Evolutionary conservation across 2,329 filamentous ascomycete species (phyloP).

Genomic region (Diaporthe capsici): DNA sequence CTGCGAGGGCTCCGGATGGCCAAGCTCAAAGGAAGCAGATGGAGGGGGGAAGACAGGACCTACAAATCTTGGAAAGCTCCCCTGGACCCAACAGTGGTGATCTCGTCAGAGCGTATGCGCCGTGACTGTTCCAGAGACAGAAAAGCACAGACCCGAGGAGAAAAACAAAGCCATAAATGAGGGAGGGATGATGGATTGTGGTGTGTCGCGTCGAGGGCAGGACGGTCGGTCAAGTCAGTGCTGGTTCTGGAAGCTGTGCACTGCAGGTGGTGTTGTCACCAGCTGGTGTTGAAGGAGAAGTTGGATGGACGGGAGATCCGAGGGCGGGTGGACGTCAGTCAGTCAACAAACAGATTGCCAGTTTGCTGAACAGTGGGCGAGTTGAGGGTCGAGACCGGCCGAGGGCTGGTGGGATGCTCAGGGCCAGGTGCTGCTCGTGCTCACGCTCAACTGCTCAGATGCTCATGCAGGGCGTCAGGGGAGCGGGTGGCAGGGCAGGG

Average conservation of each 20-base stretch:
- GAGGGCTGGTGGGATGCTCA: conserved; percentile 12
- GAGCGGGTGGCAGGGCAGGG: background rate
- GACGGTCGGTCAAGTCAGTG: background rate
- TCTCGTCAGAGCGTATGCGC: conserved; percentile 27
- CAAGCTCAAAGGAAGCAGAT: background rate
- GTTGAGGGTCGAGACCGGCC: conserved; percentile 22
- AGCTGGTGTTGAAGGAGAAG: conserved; percentile 21
- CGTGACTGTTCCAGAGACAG: conserved; percentile 19
- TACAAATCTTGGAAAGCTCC: conserved; percentile 33
- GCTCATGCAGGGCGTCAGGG: conserved; percentile 29
- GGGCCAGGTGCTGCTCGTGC: background rate
- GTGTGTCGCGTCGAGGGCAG: background rate
- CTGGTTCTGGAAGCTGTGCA: background rate
- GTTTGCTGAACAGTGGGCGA: conserved; percentile 17
- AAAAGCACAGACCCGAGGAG: conserved; percentile 26
- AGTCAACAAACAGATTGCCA: conserved; percentile 29
- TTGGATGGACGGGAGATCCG: background rate
- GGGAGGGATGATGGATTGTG: background rate
- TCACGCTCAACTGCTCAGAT: background rate
- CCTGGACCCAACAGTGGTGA: conserved; percentile 13
- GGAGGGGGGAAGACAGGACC: background rate
- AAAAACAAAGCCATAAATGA: conserved; percentile 13
- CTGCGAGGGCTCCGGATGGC: conserved; percentile 3
- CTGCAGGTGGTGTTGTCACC: conserved; percentile 18
- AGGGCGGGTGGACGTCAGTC: conserved; percentile 10